phyloP scores from a whole-genome alignment of 2,329 filamentous ascomycete genomes.

The Cylindrodendrum hubeiense region DNA sequence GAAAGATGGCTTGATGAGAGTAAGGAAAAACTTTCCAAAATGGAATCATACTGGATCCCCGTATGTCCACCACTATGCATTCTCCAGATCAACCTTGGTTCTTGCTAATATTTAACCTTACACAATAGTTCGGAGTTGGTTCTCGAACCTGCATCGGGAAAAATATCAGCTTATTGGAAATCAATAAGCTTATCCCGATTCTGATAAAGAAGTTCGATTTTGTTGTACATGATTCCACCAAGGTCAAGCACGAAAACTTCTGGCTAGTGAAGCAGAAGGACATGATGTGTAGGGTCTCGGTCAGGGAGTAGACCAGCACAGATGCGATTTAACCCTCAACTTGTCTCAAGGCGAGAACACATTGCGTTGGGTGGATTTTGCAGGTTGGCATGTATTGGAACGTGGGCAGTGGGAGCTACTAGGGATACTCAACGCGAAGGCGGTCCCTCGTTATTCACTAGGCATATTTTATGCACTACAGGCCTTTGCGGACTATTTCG shows the following conservation, averaged over 20 bases:
- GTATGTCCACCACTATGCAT: neutral
- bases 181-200: slow-evolving; percentile 69
- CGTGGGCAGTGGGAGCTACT: too few species aligned
- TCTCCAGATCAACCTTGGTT: too few species aligned
- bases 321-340: too few species aligned
- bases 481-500: too few species aligned
- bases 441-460: too few species aligned
- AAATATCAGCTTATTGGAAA: slow-evolving; percentile 71
- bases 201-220: slow-evolving; percentile 21
- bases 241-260: neutral
- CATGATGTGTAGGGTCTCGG: neutral
- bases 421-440: too few species aligned
- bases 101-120: neutral
- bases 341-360: too few species aligned
- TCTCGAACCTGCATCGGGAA: slow-evolving; percentile 77
- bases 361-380: too few species aligned
- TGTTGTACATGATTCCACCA: neutral
- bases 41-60: slow-evolving; percentile 17
- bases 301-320: too few species aligned
- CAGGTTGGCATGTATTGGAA: too few species aligned
- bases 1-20: slow-evolving; percentile 58
- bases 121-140: slow-evolving; percentile 73
- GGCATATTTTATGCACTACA: too few species aligned
- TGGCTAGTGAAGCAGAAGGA: slow-evolving; percentile 11
- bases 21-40: slow-evolving; percentile 1